A percentile compares a stretch with the other conserved stretches of the same genome.
Conservation (phyloP, 495 filamentous ascomycete species). For the Neurospora sp. region DNA sequence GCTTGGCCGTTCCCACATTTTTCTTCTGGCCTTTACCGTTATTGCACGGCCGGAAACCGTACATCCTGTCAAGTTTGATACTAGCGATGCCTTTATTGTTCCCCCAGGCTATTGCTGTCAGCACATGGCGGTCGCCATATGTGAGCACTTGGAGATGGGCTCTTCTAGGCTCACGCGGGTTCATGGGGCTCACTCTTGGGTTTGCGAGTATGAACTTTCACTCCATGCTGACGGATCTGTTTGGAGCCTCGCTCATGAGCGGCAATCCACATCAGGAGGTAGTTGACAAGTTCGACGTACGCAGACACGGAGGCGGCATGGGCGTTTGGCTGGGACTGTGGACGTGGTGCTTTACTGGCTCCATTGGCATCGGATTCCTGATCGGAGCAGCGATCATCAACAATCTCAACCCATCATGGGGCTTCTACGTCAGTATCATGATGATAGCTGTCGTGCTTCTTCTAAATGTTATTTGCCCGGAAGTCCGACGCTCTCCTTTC, state of each 20-base stretch:
- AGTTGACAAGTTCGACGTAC: conserved; percentile 50
- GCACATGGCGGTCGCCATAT: conserved; percentile 42
- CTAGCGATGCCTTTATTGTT: conserved; percentile 64
- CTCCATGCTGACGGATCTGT: conserved; percentile 59
- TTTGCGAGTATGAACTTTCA: conserved; percentile 70
- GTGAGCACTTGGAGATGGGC: conserved; percentile 45
- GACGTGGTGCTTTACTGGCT: conserved; percentile 63
- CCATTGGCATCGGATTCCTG: conserved; percentile 56
- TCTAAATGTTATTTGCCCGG: conserved; percentile 56
- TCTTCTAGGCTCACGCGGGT: conserved; percentile 48
- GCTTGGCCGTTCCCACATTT: conserved; percentile 55
- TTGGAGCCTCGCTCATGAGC: conserved; percentile 62
- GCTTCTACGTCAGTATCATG: conserved; percentile 60
- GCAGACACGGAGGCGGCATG: conserved; percentile 63
- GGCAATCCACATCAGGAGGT: conserved; percentile 60
- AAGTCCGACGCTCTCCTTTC: conserved; percentile 53
- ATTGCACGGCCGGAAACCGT: conserved; percentile 68
- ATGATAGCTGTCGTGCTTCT: conserved; percentile 49
- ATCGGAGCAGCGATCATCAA: conserved; percentile 58
- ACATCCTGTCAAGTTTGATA: conserved; percentile 52
- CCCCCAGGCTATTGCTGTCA: conserved; percentile 58
- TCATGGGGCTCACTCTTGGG: conserved; percentile 58
- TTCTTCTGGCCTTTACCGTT: conserved; percentile 65
- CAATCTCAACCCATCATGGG: conserved; percentile 51
- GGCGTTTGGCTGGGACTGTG: conserved; percentile 70